Percentiles rank a stretch among this genome's conserved stretches.
phyloP scores from a whole-genome alignment of 148 eudicot genomes.

The Drosera capensis region DNA sequence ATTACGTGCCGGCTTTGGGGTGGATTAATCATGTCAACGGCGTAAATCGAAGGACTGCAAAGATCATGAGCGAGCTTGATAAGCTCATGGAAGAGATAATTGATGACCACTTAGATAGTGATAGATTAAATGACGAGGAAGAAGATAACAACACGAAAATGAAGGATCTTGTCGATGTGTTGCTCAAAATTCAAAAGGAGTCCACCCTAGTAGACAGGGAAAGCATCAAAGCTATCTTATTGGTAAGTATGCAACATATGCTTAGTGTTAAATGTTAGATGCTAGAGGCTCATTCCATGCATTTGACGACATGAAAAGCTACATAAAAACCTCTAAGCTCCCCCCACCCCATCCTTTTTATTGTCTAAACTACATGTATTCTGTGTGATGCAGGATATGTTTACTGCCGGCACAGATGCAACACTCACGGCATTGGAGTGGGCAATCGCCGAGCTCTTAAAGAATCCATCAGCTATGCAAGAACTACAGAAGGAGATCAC shows the following conservation, averaged over 20 bases:
- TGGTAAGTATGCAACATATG: constrained; percentile 3
- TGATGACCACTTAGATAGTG: neutral
- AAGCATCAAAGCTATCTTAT: constrained; percentile 9
- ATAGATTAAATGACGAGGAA: neutral
- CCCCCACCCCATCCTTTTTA: neutral
- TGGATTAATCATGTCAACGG: constrained; percentile 14
- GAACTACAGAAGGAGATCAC: constrained; percentile 8
- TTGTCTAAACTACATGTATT: neutral
- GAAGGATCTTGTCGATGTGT: constrained; percentile 7
- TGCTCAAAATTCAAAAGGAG: constrained; percentile 7
- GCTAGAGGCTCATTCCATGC: neutral
- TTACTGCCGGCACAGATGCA: constrained; percentile 7
- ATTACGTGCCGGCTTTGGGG: constrained; percentile 3
- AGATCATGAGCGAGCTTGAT: constrained; percentile 3
- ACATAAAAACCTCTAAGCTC: neutral
- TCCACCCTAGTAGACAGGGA: neutral
- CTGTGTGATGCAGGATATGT: constrained; percentile 3
- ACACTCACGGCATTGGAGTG: constrained; percentile 4
- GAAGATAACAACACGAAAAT: neutral
- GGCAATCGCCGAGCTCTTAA: constrained; percentile 13
- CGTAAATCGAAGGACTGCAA: constrained; percentile 5
- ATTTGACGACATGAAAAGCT: neutral
- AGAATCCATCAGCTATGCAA: constrained; percentile 13
- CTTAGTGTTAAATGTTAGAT: neutral
- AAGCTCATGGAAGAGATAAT: constrained; percentile 2